Percentiles rank a stretch among this genome's conserved stretches.
These are phyloP conservation scores for Eimeria nieschulzi DNA, from an alignment of 169 alveolate genomes.

Conservation along the genomic window DNA sequence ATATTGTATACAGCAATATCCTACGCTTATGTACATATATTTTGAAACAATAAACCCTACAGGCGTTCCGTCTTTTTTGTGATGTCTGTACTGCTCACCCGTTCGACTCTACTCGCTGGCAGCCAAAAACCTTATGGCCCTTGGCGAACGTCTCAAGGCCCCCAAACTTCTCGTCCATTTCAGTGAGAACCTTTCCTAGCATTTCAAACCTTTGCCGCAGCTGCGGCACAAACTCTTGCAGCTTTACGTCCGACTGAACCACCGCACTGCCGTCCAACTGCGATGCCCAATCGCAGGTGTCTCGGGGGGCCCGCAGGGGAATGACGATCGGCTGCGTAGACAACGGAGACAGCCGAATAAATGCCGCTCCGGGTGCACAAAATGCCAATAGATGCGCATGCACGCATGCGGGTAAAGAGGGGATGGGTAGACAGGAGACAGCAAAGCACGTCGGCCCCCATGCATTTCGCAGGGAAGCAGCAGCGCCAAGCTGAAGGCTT, in stretches of 20 bases:
- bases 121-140: conserved; percentile 77
- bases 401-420: no score
- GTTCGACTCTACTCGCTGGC: conserved; percentile 64
- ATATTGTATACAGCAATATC: no score
- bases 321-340: conserved; percentile 41
- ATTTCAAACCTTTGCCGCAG: conserved; percentile 61
- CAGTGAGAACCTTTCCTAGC: conserved; percentile 7
- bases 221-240: conserved; percentile 57
- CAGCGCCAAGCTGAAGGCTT: background rate
- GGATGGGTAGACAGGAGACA: background rate
- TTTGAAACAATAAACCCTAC: background rate
- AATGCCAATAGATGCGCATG: no score
- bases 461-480: background rate
- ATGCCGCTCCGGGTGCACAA: no score
- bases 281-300: conserved; percentile 64
- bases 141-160: conserved; percentile 72
- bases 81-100: background rate
- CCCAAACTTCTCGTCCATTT: conserved; percentile 56
- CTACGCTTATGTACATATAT: no score
- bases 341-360: background rate
- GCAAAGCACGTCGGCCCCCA: background rate
- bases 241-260: conserved; percentile 62
- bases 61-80: background rate
- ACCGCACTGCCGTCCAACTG: conserved; percentile 69
- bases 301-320: conserved; percentile 69